phyloP scores from a whole-genome alignment of 139 green algal species.

The Chlorella sp. region DNA sequence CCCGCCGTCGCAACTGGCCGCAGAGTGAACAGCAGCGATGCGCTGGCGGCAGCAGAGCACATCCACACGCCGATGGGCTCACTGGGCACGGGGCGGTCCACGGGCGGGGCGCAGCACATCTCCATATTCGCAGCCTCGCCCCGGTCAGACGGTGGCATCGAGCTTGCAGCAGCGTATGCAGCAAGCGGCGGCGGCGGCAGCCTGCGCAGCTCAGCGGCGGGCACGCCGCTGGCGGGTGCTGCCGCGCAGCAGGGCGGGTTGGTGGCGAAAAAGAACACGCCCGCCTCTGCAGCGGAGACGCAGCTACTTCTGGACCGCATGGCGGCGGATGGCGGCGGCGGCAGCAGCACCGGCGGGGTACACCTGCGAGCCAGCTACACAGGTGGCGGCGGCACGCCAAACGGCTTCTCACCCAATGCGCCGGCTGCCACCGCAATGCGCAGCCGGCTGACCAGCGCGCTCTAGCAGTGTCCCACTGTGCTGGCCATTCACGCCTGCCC shows the following conservation, averaged over 20 bases:
- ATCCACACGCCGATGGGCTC: not conserved
- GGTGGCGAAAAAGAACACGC: slow-evolving; percentile 16
- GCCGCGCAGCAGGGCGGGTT: not conserved
- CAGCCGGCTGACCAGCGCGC: not conserved
- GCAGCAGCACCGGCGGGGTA: not conserved
- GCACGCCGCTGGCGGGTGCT: not conserved
- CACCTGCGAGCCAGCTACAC: slow-evolving; percentile 16
- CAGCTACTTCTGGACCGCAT: slow-evolving; percentile 2
- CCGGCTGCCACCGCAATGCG: not conserved
- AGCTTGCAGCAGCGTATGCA: slow-evolving; percentile 2
- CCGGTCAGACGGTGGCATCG: not conserved
- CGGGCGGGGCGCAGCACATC: not conserved
- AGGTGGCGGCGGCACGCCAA: not conserved
- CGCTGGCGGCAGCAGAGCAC: slow-evolving; percentile 2
- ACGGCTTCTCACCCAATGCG: not conserved
- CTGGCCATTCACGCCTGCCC: too few relatives aligned
- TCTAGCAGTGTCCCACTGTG: too few relatives aligned
- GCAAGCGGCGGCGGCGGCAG: slow-evolving; percentile 3
- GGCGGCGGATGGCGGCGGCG: not conserved
- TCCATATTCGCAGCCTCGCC: not conserved
- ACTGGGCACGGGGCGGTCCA: not conserved
- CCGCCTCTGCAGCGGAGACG: not conserved
- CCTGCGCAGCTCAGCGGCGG: not conserved
- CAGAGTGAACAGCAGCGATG: slow-evolving; percentile 32
- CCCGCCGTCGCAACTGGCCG: too few relatives aligned